Conservation (phyloP, 495 filamentous ascomycete genomes). For the Staphylotrichum tortipilum region DNA sequence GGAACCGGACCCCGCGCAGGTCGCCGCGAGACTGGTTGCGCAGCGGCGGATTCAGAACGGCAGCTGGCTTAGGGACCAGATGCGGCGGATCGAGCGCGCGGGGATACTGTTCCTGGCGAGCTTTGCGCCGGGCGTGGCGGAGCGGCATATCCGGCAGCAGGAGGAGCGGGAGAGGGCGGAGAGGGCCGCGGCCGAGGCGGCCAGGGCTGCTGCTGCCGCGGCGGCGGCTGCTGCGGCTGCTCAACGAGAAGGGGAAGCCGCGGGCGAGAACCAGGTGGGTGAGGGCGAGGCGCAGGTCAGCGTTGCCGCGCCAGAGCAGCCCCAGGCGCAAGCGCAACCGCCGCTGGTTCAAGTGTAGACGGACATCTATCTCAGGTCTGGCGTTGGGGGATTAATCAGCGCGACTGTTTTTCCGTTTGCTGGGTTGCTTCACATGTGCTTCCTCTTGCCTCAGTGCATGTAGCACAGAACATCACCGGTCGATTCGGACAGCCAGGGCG, state of each 20-base stretch:
- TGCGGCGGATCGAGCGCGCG: constrained; percentile 62
- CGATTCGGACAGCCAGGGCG: too few species aligned
- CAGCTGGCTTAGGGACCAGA: constrained; percentile 46
- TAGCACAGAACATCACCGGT: too few species aligned
- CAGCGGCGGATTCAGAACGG: constrained; percentile 40
- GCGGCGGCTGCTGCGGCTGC: constrained; percentile 12
- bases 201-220: constrained; percentile 26
- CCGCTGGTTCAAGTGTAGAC: neutral
- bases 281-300: neutral
- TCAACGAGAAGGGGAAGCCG: neutral
- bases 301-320: neutral
- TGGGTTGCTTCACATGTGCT: too few species aligned
- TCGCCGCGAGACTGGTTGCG: constrained; percentile 47
- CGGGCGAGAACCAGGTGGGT: neutral
- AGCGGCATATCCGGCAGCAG: constrained; percentile 66
- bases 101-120: constrained; percentile 78
- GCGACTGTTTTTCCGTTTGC: too few species aligned
- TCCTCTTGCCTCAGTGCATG: too few species aligned
- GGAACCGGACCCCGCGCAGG: constrained; percentile 42
- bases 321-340: neutral
- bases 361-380: neutral
- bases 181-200: constrained; percentile 39
- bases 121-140: constrained; percentile 75
- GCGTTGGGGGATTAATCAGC: neutral
- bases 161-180: constrained; percentile 52